Evolutionary conservation across 2,329 filamentous ascomycete species (phyloP), one percentile per base, ranked within the genome.

Genomic region (Fusarium sp.): DNA sequence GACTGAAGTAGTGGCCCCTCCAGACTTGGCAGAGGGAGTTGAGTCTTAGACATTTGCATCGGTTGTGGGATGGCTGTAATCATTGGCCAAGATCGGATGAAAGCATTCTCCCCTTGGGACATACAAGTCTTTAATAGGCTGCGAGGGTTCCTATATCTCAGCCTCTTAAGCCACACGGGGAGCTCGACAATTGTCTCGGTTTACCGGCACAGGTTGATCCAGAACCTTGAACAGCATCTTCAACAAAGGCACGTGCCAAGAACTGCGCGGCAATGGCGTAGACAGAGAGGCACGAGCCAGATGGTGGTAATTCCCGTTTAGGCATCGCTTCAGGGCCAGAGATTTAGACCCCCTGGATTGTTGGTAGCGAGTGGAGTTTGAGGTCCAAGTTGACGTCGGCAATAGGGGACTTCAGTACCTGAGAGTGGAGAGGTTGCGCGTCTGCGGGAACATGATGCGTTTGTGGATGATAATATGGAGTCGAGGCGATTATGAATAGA

Each of bases 241-340:
- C 22, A 27, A 22, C 22, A 12, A n/a, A 50, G 33, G 45, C 40
- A 33, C 37, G 57, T 8, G 59, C 27, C 33, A 62, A 69, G 38
- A 33, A 22, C 37, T 57, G 65, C 57, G 37, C 33, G 17, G 50
- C 33, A 63, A 50, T 50, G 61, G 62, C 66, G 47, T 32, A 25
- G 56, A 50, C 37, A 30, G 60, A 50, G 32, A 63, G 20, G 58
- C 14, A 38, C 17, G 22, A 20, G 8, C 40, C 25, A 4, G 11
- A 25, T 15, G 25, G 32, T 54, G 33, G n/a, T n/a, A 32, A 27
- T 62, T 12, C 52, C 65, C 11, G 12, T 56, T 69, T 69, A 30
- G 65, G 68, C 50, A 69, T 69, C 20, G 54, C 25, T 45, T 20
- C 20, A 33, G 50, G 45, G 33, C 45, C 15, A 52, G 20, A 35